Percentiles rank a stretch among this genome's conserved stretches.
Conservation (phyloP, 1,284 basidiomycete species). For the Pterula multifida region DNA sequence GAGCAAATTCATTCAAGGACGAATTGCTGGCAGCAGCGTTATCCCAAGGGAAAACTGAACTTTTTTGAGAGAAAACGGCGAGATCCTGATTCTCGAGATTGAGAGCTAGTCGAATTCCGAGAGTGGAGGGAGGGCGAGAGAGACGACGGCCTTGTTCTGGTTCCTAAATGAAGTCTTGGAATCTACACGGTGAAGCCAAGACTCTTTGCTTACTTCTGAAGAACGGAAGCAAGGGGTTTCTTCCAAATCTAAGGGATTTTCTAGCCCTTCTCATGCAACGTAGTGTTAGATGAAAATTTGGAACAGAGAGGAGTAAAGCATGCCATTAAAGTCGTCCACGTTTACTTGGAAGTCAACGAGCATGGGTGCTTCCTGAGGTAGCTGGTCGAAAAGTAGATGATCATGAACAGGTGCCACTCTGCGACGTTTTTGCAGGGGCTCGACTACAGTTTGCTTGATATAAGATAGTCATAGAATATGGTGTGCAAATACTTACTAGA, state of each 20-base stretch:
- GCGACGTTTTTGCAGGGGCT: conserved; percentile 27
- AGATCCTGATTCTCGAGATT: conserved; percentile 11
- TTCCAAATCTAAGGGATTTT: conserved; percentile 8
- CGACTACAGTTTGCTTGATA: conserved; percentile 20
- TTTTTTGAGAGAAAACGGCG: conserved; percentile 36
- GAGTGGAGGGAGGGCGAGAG: conserved; percentile 38
- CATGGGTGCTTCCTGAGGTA: no score
- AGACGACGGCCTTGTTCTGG: conserved; percentile 61
- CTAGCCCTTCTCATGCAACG: conserved; percentile 10
- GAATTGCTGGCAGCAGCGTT: conserved; percentile 52
- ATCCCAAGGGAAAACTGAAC: conserved; percentile 72
- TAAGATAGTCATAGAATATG: no score
- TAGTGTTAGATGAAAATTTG: no score
- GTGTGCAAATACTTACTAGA: conserved; percentile 17
- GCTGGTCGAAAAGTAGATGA: neutral
- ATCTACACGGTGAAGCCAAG: no score
- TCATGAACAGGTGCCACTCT: conserved; percentile 15
- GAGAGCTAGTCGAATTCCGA: conserved; percentile 28
- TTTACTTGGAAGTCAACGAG: no score
- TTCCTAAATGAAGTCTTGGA: no score
- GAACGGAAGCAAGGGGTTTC: conserved; percentile 28
- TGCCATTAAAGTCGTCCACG: no score
- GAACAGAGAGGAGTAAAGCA: no score
- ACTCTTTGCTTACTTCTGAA: conserved; percentile 57
- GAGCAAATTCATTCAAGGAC: conserved; percentile 36